phyloP scores from a whole-genome alignment of 805 yeast species.

The Tetrapisispora iriomotensis region DNA sequence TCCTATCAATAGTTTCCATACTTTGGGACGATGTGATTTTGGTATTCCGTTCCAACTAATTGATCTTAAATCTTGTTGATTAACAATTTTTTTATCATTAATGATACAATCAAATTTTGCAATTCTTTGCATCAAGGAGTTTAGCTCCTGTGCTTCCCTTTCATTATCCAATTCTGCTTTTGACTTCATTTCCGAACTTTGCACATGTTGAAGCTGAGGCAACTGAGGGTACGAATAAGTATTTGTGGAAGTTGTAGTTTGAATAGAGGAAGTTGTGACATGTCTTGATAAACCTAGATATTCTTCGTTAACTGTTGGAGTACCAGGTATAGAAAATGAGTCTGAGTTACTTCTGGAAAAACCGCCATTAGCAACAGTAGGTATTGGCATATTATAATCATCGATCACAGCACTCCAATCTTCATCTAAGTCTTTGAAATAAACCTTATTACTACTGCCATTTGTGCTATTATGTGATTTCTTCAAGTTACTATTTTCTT shows the following conservation, averaged over 20 bases:
- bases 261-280: background rate
- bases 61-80: conserved; percentile 59
- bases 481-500: conserved; percentile 5
- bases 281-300: conserved; percentile 16
- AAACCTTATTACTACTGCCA: conserved; percentile 14
- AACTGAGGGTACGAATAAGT: conserved; percentile 24
- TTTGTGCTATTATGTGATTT: conserved; percentile 18
- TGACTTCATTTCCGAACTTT: conserved; percentile 15
- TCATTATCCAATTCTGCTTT: conserved; percentile 24
- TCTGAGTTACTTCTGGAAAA: conserved; percentile 3
- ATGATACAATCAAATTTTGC: conserved; percentile 58
- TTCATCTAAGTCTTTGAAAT: conserved; percentile 68
- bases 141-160: conserved; percentile 35
- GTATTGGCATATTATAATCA: conserved; percentile 29
- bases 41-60: conserved; percentile 96
- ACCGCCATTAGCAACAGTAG: conserved; percentile 25
- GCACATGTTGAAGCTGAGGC: conserved; percentile 19
- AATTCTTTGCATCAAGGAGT: conserved; percentile 52
- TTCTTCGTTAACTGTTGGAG: conserved; percentile 8
- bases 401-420: conserved; percentile 85
- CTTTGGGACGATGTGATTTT: conserved; percentile 60
- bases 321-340: background rate
- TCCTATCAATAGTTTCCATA: conserved; percentile 87
- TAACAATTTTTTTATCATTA: conserved; percentile 42
- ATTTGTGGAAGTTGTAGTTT: conserved; percentile 13